Evolutionary conservation across 2,329 filamentous ascomycete genomes (phyloP), one percentile per base, ranked within the genome.

Genomic region (Colletotrichum sublineola): DNA sequence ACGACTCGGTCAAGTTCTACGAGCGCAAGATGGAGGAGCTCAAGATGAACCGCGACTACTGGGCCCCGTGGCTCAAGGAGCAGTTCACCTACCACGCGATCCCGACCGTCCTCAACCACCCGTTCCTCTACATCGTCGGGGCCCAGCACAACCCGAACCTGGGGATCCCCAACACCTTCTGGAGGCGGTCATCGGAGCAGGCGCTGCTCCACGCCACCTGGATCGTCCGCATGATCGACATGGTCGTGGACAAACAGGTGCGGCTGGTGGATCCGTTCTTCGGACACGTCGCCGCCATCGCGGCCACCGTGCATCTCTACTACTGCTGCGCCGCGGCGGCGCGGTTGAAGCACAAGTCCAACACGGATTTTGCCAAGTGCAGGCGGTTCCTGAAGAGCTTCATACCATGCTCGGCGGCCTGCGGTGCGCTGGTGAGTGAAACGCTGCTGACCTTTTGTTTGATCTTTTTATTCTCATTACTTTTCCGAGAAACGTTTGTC

Each of bases 1-100:
- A 87, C 72, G 85, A 88, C 76, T 83, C 84, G 0, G 85, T 86
- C 73, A 86, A 86, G 63, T 88, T 88, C 56, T 87, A 86, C 57
- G 83, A 87, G 69, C 84, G 85, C 46, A 83, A 83, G 40, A 76
- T 83, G 0, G 83, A 86, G 4, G 86, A 87, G 60, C 66, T 88
- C 14, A 80, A 80, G 68, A 73, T 79, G 14, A 84, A 86, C 64
- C 80, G 83, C 3, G 82, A 84, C 65, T 88, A 88, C 75, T 88
- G 86, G 85, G 82, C 82, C 0, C 84, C 86, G 0, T 88, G 86
- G 86, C 76, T 88, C 24, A 87, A 86, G 75, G 80, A 86, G 63
- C 86, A 88, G 74, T 86, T 88, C 74, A 86, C 84, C 1, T 88
- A 88, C 76, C 86, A 88, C 63, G 82, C 82, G 15, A 87, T 88